A percentile compares a stretch with the other conserved stretches of the same genome.
Evolutionary conservation across 2,329 filamentous ascomycete species (phyloP).

Genomic region (Arthrobotrys entomopaga): DNA sequence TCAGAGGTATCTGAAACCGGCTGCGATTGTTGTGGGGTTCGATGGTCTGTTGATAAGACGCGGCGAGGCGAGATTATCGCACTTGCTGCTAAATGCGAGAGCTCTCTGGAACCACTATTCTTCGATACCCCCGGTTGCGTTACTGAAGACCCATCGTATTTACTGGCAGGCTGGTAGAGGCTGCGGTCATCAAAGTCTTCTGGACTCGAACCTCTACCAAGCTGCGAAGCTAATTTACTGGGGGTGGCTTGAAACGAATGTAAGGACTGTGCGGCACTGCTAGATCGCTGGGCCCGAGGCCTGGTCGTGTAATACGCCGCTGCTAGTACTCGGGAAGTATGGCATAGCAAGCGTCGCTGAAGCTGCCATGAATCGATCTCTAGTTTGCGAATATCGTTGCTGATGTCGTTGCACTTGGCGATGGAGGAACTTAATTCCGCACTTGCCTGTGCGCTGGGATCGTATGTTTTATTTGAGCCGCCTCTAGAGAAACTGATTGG

Average conservation of each 20-base stretch:
- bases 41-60: too few relatives aligned
- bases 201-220: not conserved
- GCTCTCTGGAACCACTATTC: not conserved
- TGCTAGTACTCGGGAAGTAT: constrained; percentile 91
- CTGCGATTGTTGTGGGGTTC: too few relatives aligned
- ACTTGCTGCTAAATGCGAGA: not conserved
- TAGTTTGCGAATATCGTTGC: constrained; percentile 79
- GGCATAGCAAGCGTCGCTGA: constrained; percentile 80
- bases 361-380: constrained; percentile 80
- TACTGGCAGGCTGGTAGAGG: constrained; percentile 76
- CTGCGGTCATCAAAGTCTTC: constrained; percentile 79
- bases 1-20: constrained; percentile 58
- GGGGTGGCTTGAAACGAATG: constrained; percentile 3
- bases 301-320: constrained; percentile 76
- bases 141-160: constrained; percentile 66
- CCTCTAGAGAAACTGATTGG: constrained; percentile 62
- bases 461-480: not conserved
- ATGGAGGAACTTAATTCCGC: constrained; percentile 78
- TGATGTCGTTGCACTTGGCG: constrained; percentile 84
- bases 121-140: not conserved
- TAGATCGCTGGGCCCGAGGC: constrained; percentile 12
- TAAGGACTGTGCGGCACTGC: not conserved
- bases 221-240: constrained; percentile 18
- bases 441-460: constrained; percentile 10
- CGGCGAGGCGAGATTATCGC: too few relatives aligned